A percentile compares a stretch with the other conserved stretches of the same genome.
phyloP scores from a whole-genome alignment of 371 early-diverging fungal genomes.

The Sporodiniella umbellata region DNA sequence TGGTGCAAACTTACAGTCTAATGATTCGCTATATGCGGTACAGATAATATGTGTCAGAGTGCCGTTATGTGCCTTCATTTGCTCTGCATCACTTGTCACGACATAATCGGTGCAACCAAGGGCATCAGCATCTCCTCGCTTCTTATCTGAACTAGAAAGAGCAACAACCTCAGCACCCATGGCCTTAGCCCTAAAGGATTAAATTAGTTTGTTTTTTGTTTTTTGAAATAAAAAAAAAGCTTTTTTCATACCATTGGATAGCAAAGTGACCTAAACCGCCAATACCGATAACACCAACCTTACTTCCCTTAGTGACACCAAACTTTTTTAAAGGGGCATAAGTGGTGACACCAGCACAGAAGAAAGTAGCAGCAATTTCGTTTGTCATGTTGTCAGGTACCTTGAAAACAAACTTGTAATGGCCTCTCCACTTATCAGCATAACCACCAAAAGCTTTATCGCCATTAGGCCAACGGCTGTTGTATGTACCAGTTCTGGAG shows the following conservation, averaged over 20 bases:
- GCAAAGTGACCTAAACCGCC: conserved; percentile 75
- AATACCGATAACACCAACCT: conserved; percentile 55
- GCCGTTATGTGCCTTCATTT: conserved; percentile 1
- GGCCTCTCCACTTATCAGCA: conserved; percentile 54
- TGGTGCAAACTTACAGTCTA: conserved; percentile 29
- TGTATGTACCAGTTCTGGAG: conserved; percentile 19
- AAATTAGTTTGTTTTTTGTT: too few species aligned
- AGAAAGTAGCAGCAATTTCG: conserved; percentile 48
- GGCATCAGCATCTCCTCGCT: conserved; percentile 27
- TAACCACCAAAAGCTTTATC: conserved; percentile 64
- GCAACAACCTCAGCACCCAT: conserved; percentile 63
- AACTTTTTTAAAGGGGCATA: conserved; percentile 56
- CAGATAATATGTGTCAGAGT: conserved; percentile 23
- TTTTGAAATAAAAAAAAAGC: too few species aligned
- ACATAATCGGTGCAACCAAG: conserved; percentile 34
- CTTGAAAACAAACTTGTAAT: conserved; percentile 43
- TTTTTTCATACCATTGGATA: conserved; percentile 33
- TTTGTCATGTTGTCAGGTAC: conserved; percentile 52
- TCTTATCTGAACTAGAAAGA: conserved; percentile 30
- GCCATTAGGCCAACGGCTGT: conserved; percentile 51
- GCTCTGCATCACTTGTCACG: conserved; percentile 10
- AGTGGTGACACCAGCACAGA: conserved; percentile 57
- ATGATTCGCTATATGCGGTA: conserved; percentile 35
- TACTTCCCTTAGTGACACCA: conserved; percentile 42
- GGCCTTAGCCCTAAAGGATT: conserved; percentile 34